These are phyloP conservation scores for Pythium aristosporum DNA, from an alignment of 352 stramenopile genomes.

Conservation along the genomic window DNA sequence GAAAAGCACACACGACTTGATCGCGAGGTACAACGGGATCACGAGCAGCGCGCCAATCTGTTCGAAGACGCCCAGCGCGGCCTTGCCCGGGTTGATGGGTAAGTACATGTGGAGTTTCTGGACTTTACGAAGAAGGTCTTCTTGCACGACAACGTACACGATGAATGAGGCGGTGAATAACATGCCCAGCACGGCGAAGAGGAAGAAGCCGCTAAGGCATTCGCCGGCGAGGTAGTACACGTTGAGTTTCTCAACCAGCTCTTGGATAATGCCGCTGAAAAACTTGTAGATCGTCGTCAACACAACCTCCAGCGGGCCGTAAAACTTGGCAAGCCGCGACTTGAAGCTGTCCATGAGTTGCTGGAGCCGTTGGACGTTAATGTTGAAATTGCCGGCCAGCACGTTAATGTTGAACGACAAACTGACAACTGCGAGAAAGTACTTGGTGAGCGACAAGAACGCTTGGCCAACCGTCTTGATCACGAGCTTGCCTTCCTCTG, in stretches of 20 bases:
- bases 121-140: conserved; percentile 53
- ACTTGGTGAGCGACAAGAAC: conserved; percentile 38
- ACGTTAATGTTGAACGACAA: conserved; percentile 67
- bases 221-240: conserved; percentile 32
- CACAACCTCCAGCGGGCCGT: conserved; percentile 26
- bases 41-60: conserved; percentile 51
- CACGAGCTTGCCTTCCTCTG: conserved; percentile 30
- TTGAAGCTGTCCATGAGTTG: conserved; percentile 31
- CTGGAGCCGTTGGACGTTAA: conserved; percentile 17
- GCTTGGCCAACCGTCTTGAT: conserved; percentile 32
- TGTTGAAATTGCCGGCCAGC: conserved; percentile 37
- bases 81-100: conserved; percentile 38
- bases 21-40: conserved; percentile 49
- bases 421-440: conserved; percentile 50
- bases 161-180: conserved; percentile 44
- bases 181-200: conserved; percentile 31
- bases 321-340: conserved; percentile 24
- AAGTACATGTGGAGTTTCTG: conserved; percentile 53
- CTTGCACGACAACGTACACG: conserved; percentile 59
- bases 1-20: conserved; percentile 64
- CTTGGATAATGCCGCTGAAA: conserved; percentile 35
- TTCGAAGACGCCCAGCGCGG: conserved; percentile 32
- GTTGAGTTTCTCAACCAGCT: conserved; percentile 35
- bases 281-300: conserved; percentile 35
- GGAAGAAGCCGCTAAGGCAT: conserved; percentile 42